Conservation (phyloP, 2,329 filamentous ascomycete species). For the Rhexocercosporidium sp. region DNA sequence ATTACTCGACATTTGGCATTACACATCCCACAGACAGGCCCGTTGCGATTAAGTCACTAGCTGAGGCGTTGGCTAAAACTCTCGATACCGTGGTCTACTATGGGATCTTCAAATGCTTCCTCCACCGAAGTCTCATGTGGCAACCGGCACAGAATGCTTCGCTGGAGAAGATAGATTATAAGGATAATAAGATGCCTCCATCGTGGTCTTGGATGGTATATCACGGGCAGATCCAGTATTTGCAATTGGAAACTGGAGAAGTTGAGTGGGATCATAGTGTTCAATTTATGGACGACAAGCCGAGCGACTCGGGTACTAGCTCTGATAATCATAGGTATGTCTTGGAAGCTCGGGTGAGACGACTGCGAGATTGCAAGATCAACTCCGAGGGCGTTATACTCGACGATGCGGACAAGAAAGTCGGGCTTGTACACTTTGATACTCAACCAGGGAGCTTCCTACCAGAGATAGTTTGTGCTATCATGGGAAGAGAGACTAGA, state of each 20-base stretch:
- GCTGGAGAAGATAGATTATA: background rate
- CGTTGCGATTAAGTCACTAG: conserved; percentile 13
- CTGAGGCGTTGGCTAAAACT: conserved; percentile 2
- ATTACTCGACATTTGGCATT: conserved; percentile 14
- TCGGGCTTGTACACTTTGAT: conserved; percentile 1
- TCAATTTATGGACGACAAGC: background rate
- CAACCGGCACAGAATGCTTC: too few species aligned
- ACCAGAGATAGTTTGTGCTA: background rate
- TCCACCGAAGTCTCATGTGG: conserved; percentile 9
- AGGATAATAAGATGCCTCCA: background rate
- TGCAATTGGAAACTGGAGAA: background rate
- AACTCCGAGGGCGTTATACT: conserved; percentile 15
- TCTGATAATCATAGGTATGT: background rate
- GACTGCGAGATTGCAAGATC: conserved; percentile 17
- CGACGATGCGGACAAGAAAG: background rate
- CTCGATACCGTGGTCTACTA: conserved; percentile 5
- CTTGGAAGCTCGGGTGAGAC: conserved; percentile 17
- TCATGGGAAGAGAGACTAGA: background rate
- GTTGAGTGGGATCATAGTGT: background rate
- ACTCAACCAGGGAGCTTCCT: background rate
- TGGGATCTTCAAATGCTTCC: conserved; percentile 9
- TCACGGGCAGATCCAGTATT: background rate
- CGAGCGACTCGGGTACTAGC: background rate
- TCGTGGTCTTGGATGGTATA: background rate
- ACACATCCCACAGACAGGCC: conserved; percentile 9